Base-by-base conservation (phyloP, 331 rosid species). In the Saraca asoca region DNA sequence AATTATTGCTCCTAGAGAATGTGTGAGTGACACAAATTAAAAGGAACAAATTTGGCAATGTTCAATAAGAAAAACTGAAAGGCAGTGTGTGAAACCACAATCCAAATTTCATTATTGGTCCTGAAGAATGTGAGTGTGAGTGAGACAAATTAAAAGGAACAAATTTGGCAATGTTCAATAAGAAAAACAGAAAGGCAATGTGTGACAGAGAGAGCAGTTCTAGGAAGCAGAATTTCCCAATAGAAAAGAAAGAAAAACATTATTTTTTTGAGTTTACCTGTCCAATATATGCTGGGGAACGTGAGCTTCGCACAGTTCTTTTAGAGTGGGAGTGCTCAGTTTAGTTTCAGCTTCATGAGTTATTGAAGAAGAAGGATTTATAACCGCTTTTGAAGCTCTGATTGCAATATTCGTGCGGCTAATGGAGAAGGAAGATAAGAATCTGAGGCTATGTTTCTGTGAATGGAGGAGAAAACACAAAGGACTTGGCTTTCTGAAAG, bases 231-330 rank as follows among this genome's bases (percentile, higher is more conserved):
- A 1, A 39, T 1, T 2, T 10, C 11, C 2, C 5, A 8, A 39
- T 7, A 39, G 11, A 29, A 39, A 18, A 12, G 9, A 37, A 12
- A 16, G 33, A 4, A 8, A 45, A 42, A 14, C 12, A 3, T 3
- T 1, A 1, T 24, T 24, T 24, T n/a, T 44, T 38, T 34, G 75
- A 41, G 78, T 48, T 48, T 72, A 33, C 96, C 95, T 87, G 77
- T 71, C 78, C 6, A 93, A 19, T 18, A 88, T 16, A 64, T 86
- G 87, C 3, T 49, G 64, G 48, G 98, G 96, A 58, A 90, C 91
- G 52, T 56, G 80, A 37, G 73, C 17, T 39, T 75, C 44, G 76
- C 97, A 94, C 60, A 93, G 33, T 38, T 83, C 62, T 6, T 81
- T 61, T 68, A 93, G 81, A 55, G 89, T 76, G 68, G 77, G 67